These are phyloP conservation scores for Ophiostoma sp. DNA, from an alignment of 2,329 filamentous ascomycete genomes.

Conservation along the genomic window DNA sequence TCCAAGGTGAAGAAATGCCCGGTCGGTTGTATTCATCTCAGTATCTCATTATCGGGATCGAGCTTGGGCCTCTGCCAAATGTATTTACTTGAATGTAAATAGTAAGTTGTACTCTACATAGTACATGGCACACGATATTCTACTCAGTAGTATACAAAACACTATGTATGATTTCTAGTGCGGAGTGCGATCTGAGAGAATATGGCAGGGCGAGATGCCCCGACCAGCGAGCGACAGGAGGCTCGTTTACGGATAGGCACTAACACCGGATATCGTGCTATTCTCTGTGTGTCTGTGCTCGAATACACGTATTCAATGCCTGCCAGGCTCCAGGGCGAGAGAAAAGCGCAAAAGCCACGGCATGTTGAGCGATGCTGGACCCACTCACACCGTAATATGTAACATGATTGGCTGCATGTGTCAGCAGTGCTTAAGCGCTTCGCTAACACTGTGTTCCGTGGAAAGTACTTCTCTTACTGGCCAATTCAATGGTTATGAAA, in stretches of 20 bases:
- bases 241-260: not conserved
- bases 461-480: not conserved
- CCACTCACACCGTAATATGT: not conserved
- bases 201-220: not conserved
- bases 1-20: not conserved
- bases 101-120: not conserved
- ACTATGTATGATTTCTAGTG: not conserved
- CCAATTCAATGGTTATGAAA: fast-evolving
- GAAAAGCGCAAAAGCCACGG: not conserved
- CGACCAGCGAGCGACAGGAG: no score
- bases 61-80: not conserved
- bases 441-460: not conserved
- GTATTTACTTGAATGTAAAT: not conserved
- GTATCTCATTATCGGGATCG: not conserved
- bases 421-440: not conserved
- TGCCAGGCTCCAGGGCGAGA: not conserved
- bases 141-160: no score
- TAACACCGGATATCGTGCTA: not conserved
- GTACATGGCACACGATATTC: not conserved
- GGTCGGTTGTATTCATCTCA: not conserved
- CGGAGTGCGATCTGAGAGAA: not conserved
- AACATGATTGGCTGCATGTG: not conserved
- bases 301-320: not conserved
- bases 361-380: not conserved
- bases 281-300: no score